Evolutionary conservation across 306 rosid species (phyloP).

Genomic region (Malus sylvestris): DNA sequence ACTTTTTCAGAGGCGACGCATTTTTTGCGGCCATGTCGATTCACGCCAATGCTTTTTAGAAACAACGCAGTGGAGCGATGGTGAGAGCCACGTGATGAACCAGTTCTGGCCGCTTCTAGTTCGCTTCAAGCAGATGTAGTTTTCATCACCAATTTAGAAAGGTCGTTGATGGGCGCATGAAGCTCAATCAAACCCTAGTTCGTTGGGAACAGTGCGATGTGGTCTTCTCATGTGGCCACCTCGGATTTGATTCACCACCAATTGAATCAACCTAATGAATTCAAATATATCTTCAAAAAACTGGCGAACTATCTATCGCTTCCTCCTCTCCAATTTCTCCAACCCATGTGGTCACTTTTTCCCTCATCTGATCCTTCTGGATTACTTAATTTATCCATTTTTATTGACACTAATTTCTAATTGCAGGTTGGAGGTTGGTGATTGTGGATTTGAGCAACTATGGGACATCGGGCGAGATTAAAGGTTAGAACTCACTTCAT

Average conservation of each 20-base stretch:
- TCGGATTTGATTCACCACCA: background rate
- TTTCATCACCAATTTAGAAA: slow-evolving; percentile 79
- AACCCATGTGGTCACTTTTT: slow-evolving; percentile 38
- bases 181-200: slow-evolving; percentile 71
- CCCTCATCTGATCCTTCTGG: background rate
- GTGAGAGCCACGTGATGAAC: slow-evolving; percentile 66
- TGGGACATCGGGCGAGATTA: slow-evolving; percentile 57
- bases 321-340: slow-evolving; percentile 53
- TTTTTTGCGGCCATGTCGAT: slow-evolving; percentile 85
- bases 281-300: slow-evolving; percentile 28
- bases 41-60: slow-evolving; percentile 75
- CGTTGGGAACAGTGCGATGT: slow-evolving; percentile 59
- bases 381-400: background rate
- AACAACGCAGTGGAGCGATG: slow-evolving; percentile 89
- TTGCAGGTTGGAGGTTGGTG: slow-evolving; percentile 66
- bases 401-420: background rate
- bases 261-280: background rate
- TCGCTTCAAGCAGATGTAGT: slow-evolving; percentile 70
- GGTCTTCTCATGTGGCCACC: slow-evolving; percentile 86
- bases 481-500: slow-evolving; percentile 58
- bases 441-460: slow-evolving; percentile 84
- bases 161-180: slow-evolving; percentile 65
- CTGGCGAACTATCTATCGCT: slow-evolving; percentile 80
- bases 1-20: slow-evolving; percentile 28
- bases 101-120: slow-evolving; percentile 73